Evolutionary conservation across 2,329 filamentous ascomycete genomes (phyloP), one percentile per base, ranked within the genome.

Genomic region (Xylaria sp.): DNA sequence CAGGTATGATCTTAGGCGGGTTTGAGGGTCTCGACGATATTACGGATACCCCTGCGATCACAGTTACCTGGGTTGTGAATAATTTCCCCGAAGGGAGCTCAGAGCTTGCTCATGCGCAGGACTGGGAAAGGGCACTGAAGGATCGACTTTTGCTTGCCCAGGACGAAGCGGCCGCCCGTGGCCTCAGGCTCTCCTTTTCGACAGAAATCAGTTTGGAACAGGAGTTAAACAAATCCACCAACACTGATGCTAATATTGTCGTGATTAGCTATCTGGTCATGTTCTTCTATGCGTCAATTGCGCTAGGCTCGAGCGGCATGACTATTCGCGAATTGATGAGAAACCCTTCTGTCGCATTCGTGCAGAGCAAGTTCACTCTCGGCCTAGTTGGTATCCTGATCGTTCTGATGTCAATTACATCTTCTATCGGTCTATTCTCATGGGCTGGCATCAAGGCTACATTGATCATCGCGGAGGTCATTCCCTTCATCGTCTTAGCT

Each of bases 221-320:
- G 78, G 96, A 99, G 78, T 86, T 99, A 66, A 99, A 97, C 84
- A 97, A 98, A 82, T 97, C 94, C 44, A 97, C 94, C 59, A 99
- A 99, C 80, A 98, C 96, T 0, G 96, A 99, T 80, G 97, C 95
- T 53, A 97, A 95, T 80, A 99, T 99, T 75, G 90, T 99, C 28
- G 89, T 95, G 63, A 91, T 99, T 81, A 98, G 95, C 85, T 99
- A 99, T 81, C 87, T 98, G 71, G 93, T 97, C 83, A 99, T 99
- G 96, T 99, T 99, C 81, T 82, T 99, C 70, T 99, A 99, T 77
- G 96, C 94, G 4, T 98, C 95, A 6, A 82, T 99, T 62, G 94
- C 96, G 0, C 85, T 99, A 0, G 96, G 96, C 0, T 97, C 94
- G 1, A 96, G 93, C 0, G 94, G 92, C 6, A 84, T 97, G 65